Percentiles rank a stretch among this genome's conserved stretches.
phyloP scores from a whole-genome alignment of 1,284 basidiomycete genomes.

The Tremellales sp. region DNA sequence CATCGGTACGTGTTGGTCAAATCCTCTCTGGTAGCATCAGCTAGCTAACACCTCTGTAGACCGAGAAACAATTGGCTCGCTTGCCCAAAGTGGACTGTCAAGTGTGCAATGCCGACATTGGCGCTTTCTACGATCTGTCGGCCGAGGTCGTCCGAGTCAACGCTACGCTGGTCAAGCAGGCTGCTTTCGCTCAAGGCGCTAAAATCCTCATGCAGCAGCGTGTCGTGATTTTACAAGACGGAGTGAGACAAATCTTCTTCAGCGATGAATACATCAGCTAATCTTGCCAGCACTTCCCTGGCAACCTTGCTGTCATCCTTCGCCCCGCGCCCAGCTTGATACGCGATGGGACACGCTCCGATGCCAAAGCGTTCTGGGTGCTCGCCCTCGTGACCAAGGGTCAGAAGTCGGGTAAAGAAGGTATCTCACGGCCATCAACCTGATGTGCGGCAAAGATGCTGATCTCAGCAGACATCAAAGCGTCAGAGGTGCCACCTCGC shows the following conservation, averaged over 20 bases:
- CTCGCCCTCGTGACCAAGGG: slow-evolving; percentile 69
- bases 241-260: slow-evolving; percentile 55
- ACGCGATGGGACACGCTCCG: slow-evolving; percentile 50
- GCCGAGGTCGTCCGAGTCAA: slow-evolving; percentile 65
- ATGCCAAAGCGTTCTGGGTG: slow-evolving; percentile 57
- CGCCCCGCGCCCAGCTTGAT: slow-evolving; percentile 59
- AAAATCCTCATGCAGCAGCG: slow-evolving; percentile 71
- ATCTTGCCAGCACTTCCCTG: slow-evolving; percentile 75
- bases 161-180: slow-evolving; percentile 62
- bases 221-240: slow-evolving; percentile 77
- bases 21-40: neutral
- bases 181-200: slow-evolving; percentile 60
- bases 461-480: slow-evolving; percentile 57
- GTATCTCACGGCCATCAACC: slow-evolving; percentile 45
- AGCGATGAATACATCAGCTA: too few relatives aligned
- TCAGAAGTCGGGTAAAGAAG: slow-evolving; percentile 57
- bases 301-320: slow-evolving; percentile 70
- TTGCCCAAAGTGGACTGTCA: slow-evolving; percentile 68
- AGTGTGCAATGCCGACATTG: slow-evolving; percentile 66
- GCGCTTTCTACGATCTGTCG: slow-evolving; percentile 72
- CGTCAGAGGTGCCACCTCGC: slow-evolving; percentile 60
- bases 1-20: slow-evolving; percentile 61
- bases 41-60: slow-evolving; percentile 51
- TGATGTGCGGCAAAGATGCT: slow-evolving; percentile 2
- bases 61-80: slow-evolving; percentile 65